phyloP scores from a whole-genome alignment of 768 basidiomycete species.

The Termitomyces sp. region DNA sequence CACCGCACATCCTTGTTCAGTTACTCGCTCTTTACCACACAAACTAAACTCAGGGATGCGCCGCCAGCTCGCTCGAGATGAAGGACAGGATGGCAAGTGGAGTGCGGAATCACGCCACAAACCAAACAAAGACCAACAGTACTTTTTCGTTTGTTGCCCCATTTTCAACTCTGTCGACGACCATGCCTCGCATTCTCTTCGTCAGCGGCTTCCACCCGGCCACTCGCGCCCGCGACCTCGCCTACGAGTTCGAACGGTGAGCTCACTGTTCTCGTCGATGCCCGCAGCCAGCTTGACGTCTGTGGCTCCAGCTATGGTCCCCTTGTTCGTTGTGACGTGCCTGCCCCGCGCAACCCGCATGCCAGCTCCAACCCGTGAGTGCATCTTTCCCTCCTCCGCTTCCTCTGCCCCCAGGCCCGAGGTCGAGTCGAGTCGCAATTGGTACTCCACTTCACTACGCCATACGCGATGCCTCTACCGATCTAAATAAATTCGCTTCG shows the following conservation, averaged over 20 bases:
- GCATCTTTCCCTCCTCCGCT: conserved; percentile 14
- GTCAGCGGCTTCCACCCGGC: conserved; percentile 81
- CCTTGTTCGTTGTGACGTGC: conserved; percentile 85
- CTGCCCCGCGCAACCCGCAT: conserved; percentile 76
- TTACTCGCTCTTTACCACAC: too few species aligned
- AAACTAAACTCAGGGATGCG: too few species aligned
- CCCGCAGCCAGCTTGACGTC: not conserved
- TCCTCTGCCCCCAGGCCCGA: conserved; percentile 20
- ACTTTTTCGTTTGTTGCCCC: conserved; percentile 11
- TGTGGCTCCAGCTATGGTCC: conserved; percentile 58
- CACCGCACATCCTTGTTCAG: too few species aligned
- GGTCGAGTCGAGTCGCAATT: conserved; percentile 25
- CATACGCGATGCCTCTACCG: conserved; percentile 7
- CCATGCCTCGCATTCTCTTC: conserved; percentile 80
- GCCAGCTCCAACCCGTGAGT: conserved; percentile 83
- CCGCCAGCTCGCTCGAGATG: too few species aligned
- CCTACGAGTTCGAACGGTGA: conserved; percentile 84
- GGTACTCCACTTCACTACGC: conserved; percentile 4
- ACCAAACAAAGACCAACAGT: conserved; percentile 20
- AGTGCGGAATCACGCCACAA: conserved; percentile 25
- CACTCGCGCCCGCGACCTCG: conserved; percentile 81
- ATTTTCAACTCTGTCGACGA: conserved; percentile 24
- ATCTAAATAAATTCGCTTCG: conserved; percentile 6
- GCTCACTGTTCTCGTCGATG: not conserved
- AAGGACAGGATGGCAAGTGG: too few species aligned